Conservation (phyloP, 176 grass and related monocot species). For the Musa troglodytarum region DNA sequence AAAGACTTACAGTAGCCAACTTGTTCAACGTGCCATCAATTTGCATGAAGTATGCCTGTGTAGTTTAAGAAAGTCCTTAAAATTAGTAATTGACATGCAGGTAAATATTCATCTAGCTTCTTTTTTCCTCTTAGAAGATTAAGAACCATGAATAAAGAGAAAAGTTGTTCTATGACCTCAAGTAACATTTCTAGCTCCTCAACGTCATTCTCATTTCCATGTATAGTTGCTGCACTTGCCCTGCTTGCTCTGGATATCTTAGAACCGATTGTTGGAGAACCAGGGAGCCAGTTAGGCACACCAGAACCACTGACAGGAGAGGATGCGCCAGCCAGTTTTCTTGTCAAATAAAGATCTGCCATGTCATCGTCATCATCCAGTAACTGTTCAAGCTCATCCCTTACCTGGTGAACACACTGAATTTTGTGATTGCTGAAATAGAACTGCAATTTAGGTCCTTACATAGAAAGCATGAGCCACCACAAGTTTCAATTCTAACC, state of each 20-base stretch:
- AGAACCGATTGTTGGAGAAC: slow-evolving; percentile 90
- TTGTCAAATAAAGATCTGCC: slow-evolving; percentile 99
- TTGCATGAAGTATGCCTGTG: slow-evolving; percentile 99
- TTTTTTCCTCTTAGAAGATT: background rate
- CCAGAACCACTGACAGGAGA: slow-evolving; percentile 80
- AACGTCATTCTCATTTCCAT: slow-evolving; percentile 99
- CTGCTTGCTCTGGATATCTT: slow-evolving; percentile 94
- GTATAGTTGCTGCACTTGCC: slow-evolving; percentile 79
- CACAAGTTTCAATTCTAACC: too few relatives aligned
- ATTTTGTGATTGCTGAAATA: slow-evolving; percentile 2
- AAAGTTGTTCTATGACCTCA: slow-evolving; percentile 40
- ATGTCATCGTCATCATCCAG: slow-evolving; percentile 98
- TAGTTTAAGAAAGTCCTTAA: background rate
- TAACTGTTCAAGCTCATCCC: slow-evolving; percentile 98
- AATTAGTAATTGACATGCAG: background rate
- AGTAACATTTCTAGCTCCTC: slow-evolving; percentile 99
- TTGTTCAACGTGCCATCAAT: slow-evolving; percentile 97
- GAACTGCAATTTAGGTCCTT: background rate
- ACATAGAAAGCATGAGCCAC: background rate
- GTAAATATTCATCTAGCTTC: background rate
- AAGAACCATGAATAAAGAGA: background rate
- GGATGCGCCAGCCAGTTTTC: slow-evolving; percentile 76
- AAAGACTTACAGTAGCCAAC: slow-evolving; percentile 75
- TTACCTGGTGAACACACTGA: slow-evolving; percentile 52
- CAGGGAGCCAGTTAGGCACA: slow-evolving; percentile 75